These are phyloP conservation scores for Colletotrichum tanaceti DNA, from an alignment of 2,329 filamentous ascomycete genomes.

Conservation along the genomic window DNA sequence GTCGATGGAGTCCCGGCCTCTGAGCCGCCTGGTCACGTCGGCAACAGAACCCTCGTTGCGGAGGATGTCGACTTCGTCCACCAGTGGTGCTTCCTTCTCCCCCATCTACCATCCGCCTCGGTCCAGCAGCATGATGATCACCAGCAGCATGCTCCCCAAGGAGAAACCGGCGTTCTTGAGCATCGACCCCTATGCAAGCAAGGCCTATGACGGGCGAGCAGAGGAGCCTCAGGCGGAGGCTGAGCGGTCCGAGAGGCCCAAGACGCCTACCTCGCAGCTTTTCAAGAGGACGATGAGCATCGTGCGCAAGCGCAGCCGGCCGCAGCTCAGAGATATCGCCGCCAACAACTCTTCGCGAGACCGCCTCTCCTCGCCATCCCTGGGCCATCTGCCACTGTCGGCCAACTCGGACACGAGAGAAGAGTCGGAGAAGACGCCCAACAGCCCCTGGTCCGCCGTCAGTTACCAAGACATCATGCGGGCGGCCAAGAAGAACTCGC, in stretches of 20 bases:
- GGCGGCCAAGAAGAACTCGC: constrained; percentile 57
- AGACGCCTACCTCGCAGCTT: constrained; percentile 57
- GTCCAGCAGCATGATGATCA: constrained; percentile 56
- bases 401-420: constrained; percentile 51
- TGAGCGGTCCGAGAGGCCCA: constrained; percentile 53
- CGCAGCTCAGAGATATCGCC: constrained; percentile 54
- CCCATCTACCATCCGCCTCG: constrained; percentile 52
- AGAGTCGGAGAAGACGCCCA: constrained; percentile 45
- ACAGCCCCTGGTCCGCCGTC: constrained; percentile 47
- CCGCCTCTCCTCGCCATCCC: constrained; percentile 44
- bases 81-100: constrained; percentile 50
- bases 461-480: constrained; percentile 62
- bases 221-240: constrained; percentile 46
- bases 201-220: constrained; percentile 48
- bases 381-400: constrained; percentile 47
- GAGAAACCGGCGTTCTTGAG: constrained; percentile 61
- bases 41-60: constrained; percentile 49
- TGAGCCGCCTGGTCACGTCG: constrained; percentile 37
- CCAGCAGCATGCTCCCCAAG: constrained; percentile 49
- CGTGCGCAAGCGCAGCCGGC: constrained; percentile 66
- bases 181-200: constrained; percentile 64
- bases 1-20: constrained; percentile 49
- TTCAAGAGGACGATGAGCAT: constrained; percentile 67
- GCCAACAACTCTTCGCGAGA: constrained; percentile 52
- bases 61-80: constrained; percentile 49